Evolutionary conservation across 1,139 yeast genomes (phyloP), one percentile per base, ranked within the genome.

Genomic region (Blastobotrys indianensis): DNA sequence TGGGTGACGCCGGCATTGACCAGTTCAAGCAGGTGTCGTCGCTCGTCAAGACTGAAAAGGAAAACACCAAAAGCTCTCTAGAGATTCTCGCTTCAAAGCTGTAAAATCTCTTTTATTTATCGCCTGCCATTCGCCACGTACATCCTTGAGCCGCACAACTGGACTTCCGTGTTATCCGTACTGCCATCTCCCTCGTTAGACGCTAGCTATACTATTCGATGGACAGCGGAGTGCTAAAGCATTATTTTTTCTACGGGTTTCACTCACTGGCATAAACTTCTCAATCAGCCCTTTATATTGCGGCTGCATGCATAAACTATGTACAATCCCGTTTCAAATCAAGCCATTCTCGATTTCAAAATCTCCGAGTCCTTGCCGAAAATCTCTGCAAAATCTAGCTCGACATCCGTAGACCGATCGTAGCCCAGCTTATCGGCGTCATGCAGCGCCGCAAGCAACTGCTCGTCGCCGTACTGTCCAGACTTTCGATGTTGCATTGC

Each of bases 1-100:
- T 60, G 68, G 38, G 61, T 56, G 41, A 72, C 61, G 54, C 79
- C 4, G 32, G 45, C 20, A 37, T 51, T 38, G 54, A 46, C 12
- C 45, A 50, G 39, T 57, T 57, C 42, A 49, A 48, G 33, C 35
- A 45, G 15, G 48, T 57, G 17, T 46, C 54, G n/a, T 38, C 50
- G n/a, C 45, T 57, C 17, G 52, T 57, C 36, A 57, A 57, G 47
- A 47, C 47, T 12, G 54, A 51, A 32, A 48, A 42, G 42, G 34
- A 33, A 10, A 41, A 48, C 35, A 54, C 51, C 12, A 37, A 44
- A 16, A 32, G 35, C 20, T 52, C 53, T 3, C 50, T 57, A 10
- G 55, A 54, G 20, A 47, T 44, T 7, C 47, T 37, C 23, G n/a
- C 40, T 13, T 15, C 34, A 6, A 32, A 16, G 16, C 34, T 32